A percentile compares a stretch with the other conserved stretches of the same genome.
Conservation (phyloP, 2,329 filamentous ascomycete species). For the Didymella pomorum region DNA sequence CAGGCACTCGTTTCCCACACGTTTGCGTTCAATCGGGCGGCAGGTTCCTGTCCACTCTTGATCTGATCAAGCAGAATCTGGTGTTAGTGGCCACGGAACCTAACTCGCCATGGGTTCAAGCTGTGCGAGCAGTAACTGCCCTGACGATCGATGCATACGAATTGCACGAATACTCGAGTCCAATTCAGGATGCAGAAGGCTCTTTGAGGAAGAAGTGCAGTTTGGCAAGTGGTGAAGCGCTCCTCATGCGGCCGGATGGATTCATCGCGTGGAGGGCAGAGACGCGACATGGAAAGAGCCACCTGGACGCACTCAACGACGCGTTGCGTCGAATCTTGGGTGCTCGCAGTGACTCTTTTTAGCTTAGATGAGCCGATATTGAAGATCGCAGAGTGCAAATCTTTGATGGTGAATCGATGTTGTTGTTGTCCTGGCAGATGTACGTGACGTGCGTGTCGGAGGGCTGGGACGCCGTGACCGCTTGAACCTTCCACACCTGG, state of each 20-base stretch:
- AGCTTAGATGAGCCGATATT: not conserved
- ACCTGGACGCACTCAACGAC: not conserved
- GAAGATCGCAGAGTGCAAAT: not conserved
- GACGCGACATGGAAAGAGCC: not conserved
- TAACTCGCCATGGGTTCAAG: not conserved
- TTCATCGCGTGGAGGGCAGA: not conserved
- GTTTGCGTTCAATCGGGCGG: not conserved
- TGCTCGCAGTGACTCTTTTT: not conserved
- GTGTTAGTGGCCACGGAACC: not conserved
- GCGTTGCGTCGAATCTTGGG: not conserved
- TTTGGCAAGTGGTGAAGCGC: not conserved
- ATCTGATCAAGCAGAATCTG: not conserved
- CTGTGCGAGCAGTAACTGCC: not conserved
- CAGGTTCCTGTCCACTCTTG: not conserved
- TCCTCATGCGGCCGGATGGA: not conserved
- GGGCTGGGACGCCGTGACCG: not conserved
- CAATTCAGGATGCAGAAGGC: not conserved
- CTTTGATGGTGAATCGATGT: not conserved
- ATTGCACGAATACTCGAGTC: not conserved
- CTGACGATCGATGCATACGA: not conserved
- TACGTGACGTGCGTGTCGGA: not conserved
- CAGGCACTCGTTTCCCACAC: not conserved
- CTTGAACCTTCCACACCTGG: not conserved
- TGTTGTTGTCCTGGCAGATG: not conserved
- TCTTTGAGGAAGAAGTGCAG: not conserved